phyloP scores from a whole-genome alignment of 1,284 basidiomycete genomes.

The Tremellales sp. region DNA sequence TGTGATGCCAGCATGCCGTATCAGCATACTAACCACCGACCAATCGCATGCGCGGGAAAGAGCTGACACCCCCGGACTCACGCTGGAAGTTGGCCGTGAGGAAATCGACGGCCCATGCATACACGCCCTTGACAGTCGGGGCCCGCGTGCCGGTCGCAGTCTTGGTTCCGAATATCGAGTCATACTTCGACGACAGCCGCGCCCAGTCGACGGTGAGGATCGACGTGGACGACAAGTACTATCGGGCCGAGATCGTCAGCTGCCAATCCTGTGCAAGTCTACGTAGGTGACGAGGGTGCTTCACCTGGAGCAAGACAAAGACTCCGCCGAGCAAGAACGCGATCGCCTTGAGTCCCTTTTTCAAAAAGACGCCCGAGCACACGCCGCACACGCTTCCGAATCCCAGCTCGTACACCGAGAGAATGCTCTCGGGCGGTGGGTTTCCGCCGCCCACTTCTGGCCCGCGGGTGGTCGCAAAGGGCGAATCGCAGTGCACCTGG shows the following conservation, averaged over 20 bases:
- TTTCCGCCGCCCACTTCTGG: conserved; percentile 12
- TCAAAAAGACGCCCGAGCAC: conserved; percentile 88
- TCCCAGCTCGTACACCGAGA: conserved; percentile 75
- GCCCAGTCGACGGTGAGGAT: conserved; percentile 78
- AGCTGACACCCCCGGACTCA: conserved; percentile 23
- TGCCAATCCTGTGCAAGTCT: neutral
- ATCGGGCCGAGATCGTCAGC: conserved; percentile 6
- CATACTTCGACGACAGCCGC: conserved; percentile 58
- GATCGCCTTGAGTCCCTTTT: conserved; percentile 79
- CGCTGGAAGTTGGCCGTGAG: conserved; percentile 88
- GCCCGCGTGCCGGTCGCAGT: conserved; percentile 58
- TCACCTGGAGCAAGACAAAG: conserved; percentile 80
- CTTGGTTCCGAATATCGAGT: conserved; percentile 64
- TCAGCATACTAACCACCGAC: neutral
- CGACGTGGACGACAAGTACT: conserved; percentile 72
- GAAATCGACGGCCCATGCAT: conserved; percentile 74
- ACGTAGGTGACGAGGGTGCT: conserved; percentile 22
- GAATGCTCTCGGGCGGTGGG: conserved; percentile 62
- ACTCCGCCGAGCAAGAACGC: conserved; percentile 81
- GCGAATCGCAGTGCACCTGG: conserved; percentile 12
- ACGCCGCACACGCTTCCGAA: conserved; percentile 85
- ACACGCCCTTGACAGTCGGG: conserved; percentile 63
- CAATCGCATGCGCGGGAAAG: neutral
- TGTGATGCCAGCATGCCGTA: conserved; percentile 12
- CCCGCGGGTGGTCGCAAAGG: conserved; percentile 1